A percentile compares a stretch with the other conserved stretches of the same genome.
These are phyloP conservation scores for Vinca minor DNA, from an alignment of 257 asterid genomes.

Conservation along the genomic window DNA sequence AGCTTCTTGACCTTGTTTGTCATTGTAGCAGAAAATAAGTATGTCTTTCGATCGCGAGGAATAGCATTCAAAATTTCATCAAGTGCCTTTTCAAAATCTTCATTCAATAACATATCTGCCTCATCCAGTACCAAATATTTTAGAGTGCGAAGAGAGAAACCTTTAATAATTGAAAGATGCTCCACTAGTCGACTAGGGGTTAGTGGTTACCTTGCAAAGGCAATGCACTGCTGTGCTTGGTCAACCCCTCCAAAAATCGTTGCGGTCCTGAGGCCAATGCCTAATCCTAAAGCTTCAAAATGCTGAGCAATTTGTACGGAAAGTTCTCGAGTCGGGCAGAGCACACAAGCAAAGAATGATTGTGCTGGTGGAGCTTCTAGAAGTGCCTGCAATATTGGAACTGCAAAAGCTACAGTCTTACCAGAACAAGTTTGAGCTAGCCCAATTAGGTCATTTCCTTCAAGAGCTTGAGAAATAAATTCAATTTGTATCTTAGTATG, in stretches of 20 bases:
- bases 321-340: slow-evolving; percentile 79
- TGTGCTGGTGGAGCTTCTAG: slow-evolving; percentile 63
- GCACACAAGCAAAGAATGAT: slow-evolving; percentile 83
- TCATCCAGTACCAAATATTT: slow-evolving; percentile 89
- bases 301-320: slow-evolving; percentile 85
- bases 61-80: slow-evolving; percentile 63
- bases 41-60: slow-evolving; percentile 81
- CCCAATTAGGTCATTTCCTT: slow-evolving; percentile 78
- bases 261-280: slow-evolving; percentile 64
- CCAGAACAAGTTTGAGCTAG: slow-evolving; percentile 50
- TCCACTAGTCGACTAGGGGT: slow-evolving; percentile 93
- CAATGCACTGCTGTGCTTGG: slow-evolving; percentile 65
- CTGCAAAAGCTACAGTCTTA: slow-evolving; percentile 88
- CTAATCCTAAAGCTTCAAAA: slow-evolving; percentile 83
- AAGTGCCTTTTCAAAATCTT: slow-evolving; percentile 75
- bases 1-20: slow-evolving; percentile 87
- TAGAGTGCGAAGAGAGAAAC: slow-evolving; percentile 65
- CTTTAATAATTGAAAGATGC: slow-evolving; percentile 86
- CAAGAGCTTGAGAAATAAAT: slow-evolving; percentile 62
- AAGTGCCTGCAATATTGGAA: slow-evolving; percentile 76
- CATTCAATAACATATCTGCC: slow-evolving; percentile 84
- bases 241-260: slow-evolving; percentile 92
- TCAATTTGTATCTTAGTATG: slow-evolving; percentile 67
- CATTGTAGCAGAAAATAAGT: slow-evolving; percentile 96
- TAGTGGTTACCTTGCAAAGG: slow-evolving; percentile 79